phyloP scores from a whole-genome alignment of 805 yeast genomes.

The Priceomyces carsonii region DNA sequence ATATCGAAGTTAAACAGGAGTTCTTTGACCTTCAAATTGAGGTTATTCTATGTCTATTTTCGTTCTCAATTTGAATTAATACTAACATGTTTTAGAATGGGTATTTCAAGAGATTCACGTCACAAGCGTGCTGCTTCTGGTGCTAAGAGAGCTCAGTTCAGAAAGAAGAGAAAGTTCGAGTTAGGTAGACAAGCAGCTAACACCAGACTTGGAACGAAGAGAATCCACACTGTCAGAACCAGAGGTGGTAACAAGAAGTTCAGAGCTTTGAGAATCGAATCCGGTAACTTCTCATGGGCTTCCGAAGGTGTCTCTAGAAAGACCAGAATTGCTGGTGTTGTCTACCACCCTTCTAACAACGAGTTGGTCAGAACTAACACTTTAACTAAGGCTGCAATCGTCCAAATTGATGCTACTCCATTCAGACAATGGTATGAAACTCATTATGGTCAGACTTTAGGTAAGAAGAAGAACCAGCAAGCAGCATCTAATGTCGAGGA shows the following conservation, averaged over 20 bases:
- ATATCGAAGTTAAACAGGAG: too few relatives aligned
- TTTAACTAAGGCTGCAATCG: conserved; percentile 97
- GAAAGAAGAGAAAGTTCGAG: conserved; percentile 99
- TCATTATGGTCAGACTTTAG: conserved; percentile 93
- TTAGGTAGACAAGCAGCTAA: conserved; percentile 99
- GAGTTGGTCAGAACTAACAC: conserved; percentile 99
- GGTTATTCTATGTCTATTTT: neutral
- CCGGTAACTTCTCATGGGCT: conserved; percentile 99
- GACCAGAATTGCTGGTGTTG: conserved; percentile 98
- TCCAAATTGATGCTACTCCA: conserved; percentile 99
- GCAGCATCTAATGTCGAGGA: conserved; percentile 57
- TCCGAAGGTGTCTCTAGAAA: conserved; percentile 98
- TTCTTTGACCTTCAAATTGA: too few relatives aligned
- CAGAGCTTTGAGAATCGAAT: conserved; percentile 99
- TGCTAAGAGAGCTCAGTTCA: conserved; percentile 99
- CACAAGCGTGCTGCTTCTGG: conserved; percentile 99
- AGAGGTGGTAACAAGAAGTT: conserved; percentile 99
- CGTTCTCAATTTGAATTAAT: neutral
- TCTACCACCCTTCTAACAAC: conserved; percentile 99
- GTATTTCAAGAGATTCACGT: conserved; percentile 99
- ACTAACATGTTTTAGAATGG: conserved; percentile 61
- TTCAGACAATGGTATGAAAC: conserved; percentile 99
- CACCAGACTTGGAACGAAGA: conserved; percentile 98
- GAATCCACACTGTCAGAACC: conserved; percentile 98
- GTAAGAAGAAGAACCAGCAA: conserved; percentile 68